Conservation (phyloP, 371 early-diverging fungal genomes). For the Lichtheimia ornata region DNA sequence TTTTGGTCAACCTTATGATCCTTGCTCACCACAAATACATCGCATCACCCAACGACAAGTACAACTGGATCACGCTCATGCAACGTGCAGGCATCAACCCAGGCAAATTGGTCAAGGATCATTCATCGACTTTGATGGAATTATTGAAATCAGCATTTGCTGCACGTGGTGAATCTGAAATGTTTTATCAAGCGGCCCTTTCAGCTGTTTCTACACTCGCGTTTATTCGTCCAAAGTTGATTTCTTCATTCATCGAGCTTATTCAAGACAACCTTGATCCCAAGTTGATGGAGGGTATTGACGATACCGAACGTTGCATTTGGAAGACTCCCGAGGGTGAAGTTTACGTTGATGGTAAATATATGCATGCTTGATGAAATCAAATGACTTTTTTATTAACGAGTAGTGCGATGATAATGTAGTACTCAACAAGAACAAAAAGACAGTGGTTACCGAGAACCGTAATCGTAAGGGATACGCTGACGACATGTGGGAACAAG, state of each 20-base stretch:
- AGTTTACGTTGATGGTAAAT: constrained; percentile 63
- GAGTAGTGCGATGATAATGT: not conserved
- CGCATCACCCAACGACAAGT: constrained; percentile 67
- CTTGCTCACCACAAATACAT: constrained; percentile 75
- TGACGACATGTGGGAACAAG: constrained; percentile 85
- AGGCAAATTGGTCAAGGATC: constrained; percentile 59
- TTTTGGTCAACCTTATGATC: constrained; percentile 67
- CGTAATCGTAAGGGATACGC: constrained; percentile 58
- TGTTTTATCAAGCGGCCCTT: constrained; percentile 59
- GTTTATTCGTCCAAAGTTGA: constrained; percentile 57
- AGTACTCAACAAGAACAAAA: constrained; percentile 37
- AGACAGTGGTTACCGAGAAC: constrained; percentile 51
- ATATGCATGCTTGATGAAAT: not conserved
- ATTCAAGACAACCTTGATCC: constrained; percentile 48
- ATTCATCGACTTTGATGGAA: constrained; percentile 43
- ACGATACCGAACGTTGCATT: constrained; percentile 56
- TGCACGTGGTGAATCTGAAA: constrained; percentile 34
- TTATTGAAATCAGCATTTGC: constrained; percentile 35
- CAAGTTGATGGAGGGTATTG: constrained; percentile 48
- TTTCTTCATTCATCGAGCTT: constrained; percentile 49
- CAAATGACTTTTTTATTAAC: not conserved
- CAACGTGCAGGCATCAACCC: constrained; percentile 79
- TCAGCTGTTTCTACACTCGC: constrained; percentile 57
- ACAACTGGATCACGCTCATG: constrained; percentile 84
- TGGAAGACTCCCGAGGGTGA: constrained; percentile 75